Percentiles rank a stretch among this genome's conserved stretches.
These are phyloP conservation scores for Solanum dulcamara DNA, from an alignment of 257 asterid genomes.

Conservation along the genomic window DNA sequence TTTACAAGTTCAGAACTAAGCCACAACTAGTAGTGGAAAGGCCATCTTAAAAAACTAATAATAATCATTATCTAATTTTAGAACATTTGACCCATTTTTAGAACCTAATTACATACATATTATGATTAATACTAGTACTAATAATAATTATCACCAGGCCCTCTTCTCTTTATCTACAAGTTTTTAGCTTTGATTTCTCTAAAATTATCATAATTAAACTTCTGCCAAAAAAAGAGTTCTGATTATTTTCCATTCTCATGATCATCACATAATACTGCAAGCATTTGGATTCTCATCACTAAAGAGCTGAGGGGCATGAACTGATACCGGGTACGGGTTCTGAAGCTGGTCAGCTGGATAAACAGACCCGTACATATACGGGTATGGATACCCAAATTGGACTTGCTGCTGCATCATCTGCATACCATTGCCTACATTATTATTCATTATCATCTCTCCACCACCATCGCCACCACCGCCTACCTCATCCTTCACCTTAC, in stretches of 20 bases:
- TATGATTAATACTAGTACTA: background rate
- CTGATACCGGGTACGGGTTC: slow-evolving; percentile 12
- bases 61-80: background rate
- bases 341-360: slow-evolving; percentile 20
- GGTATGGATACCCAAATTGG: slow-evolving; percentile 17
- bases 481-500: background rate
- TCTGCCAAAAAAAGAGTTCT: background rate
- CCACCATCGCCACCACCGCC: background rate
- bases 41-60: background rate
- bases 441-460: slow-evolving; percentile 8
- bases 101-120: background rate
- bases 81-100: background rate
- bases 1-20: background rate
- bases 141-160: background rate
- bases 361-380: slow-evolving; percentile 25
- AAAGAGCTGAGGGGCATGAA: slow-evolving; percentile 33
- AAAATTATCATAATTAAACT: background rate
- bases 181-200: background rate
- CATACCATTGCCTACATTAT: slow-evolving; percentile 1
- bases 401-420: slow-evolving; percentile 5
- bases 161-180: background rate
- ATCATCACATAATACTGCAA: slow-evolving; percentile 30
- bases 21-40: background rate
- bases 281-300: slow-evolving; percentile 52
- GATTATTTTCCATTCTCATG: background rate